Evolutionary conservation across 352 stramenopile species (phyloP), one percentile per base, ranked within the genome.

Genomic region (Pythium oligandrum): DNA sequence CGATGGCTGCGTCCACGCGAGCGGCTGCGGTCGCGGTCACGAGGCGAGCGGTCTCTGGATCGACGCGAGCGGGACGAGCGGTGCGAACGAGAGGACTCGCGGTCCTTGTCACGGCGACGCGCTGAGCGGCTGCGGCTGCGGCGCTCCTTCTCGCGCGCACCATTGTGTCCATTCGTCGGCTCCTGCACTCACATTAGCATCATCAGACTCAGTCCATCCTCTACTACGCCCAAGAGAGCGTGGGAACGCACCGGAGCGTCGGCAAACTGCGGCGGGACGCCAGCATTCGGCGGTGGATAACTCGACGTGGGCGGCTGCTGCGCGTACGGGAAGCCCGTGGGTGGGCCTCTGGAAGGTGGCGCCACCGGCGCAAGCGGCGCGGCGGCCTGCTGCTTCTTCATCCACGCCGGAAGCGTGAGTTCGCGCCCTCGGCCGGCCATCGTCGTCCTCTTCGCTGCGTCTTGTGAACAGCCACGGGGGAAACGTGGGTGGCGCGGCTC

Each of bases 331-430:
- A 61, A 57, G 38, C 61, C 51, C 40, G 57, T 45, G 6, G 47
- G 46, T 32, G 17, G 17, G 17, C 17, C 17, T 26, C 17, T 26
- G 17, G 17, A 26, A 26, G 17, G 17, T 26, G 53, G 17, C 8
- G 60, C 37, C 26, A 40, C 34, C 5, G 53, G 50, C 32, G 57
- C 47, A 36, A 39, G 42, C 3, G 50, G 38, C 38, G 36, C 38
- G 33, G 42, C 48, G 12, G 47, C 51, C 44, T 91, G 75, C 59
- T 88, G 75, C 64, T 93, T 88, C 63, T 85, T 91, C 83, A 95
- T 93, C 85, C 85, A 95, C 60, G 85, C 85, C 26, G 85, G 85
- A 48, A 95, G 71, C 66, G 81, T 92, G 59, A 95, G 76, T 56
- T 88, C 81, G 33, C 83, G 78, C 69, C 85, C 85, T 42, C 85